A percentile compares a stretch with the other conserved stretches of the same genome.
Conservation (phyloP, 768 basidiomycete species). For the Leucocoprinus birnbaumii region DNA sequence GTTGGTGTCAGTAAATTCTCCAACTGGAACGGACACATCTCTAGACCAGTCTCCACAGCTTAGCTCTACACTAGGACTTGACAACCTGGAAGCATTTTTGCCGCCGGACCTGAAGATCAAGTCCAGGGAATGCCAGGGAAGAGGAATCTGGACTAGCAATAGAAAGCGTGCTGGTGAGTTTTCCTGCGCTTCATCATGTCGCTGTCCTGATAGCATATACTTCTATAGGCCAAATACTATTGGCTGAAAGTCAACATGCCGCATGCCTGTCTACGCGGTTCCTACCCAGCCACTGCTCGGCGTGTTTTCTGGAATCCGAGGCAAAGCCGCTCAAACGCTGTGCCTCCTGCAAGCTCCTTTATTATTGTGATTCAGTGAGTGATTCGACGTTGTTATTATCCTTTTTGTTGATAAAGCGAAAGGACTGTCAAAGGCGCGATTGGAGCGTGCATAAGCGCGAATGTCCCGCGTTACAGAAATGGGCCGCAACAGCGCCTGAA, state of each 20-base stretch:
- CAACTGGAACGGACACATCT: conserved; percentile 1
- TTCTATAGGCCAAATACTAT: conserved; percentile 53
- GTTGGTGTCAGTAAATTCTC: conserved; percentile 14
- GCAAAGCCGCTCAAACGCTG: conserved; percentile 58
- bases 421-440: conserved; percentile 72
- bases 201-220: neutral
- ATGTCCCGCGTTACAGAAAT: conserved; percentile 64
- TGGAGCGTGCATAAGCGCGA: conserved; percentile 79
- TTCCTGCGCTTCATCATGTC: no score
- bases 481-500: conserved; percentile 42
- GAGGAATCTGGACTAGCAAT: conserved; percentile 22
- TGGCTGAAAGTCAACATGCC: conserved; percentile 58
- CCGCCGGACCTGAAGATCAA: conserved; percentile 21
- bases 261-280: conserved; percentile 62
- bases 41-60: conserved; percentile 12
- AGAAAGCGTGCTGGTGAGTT: conserved; percentile 20
- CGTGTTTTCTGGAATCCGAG: conserved; percentile 46
- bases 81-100: conserved; percentile 6
- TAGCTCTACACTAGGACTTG: no score
- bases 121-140: conserved; percentile 14
- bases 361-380: conserved; percentile 73
- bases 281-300: conserved; percentile 65
- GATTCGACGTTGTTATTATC: conserved; percentile 20
- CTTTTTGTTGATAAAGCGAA: neutral
- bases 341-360: conserved; percentile 61